These are phyloP conservation scores for Eimeria tenella DNA, from an alignment of 169 alveolate genomes.

Conservation along the genomic window DNA sequence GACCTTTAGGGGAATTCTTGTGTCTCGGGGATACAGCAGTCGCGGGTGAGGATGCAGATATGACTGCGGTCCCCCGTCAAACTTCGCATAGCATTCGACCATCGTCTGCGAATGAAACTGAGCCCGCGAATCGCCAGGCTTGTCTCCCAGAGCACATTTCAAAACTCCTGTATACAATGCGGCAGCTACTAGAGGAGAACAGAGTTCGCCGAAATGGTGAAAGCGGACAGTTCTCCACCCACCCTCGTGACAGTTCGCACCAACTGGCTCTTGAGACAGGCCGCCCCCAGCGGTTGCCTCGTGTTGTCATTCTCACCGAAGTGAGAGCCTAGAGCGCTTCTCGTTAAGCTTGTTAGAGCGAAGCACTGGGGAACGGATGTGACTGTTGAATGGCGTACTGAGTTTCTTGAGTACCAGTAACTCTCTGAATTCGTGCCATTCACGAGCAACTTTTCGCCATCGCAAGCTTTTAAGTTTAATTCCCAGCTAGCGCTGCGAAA, in stretches of 20 bases:
- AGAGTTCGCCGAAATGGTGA: not conserved
- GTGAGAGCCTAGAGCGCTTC: not conserved
- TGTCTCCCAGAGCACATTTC: conserved; percentile 40
- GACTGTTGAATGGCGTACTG: too few relatives aligned
- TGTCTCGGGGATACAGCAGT: not conserved
- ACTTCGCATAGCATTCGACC: not conserved
- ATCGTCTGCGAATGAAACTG: not conserved
- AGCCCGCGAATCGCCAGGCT: not conserved
- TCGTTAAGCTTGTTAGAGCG: too few relatives aligned
- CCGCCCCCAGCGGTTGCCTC: conserved; percentile 36
- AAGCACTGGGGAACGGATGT: too few relatives aligned
- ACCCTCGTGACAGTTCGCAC: not conserved
- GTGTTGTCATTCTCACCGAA: not conserved
- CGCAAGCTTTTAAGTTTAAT: not conserved
- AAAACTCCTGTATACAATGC: conserved; percentile 33
- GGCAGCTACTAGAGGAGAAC: not conserved
- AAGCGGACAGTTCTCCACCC: not conserved
- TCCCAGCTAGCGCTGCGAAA: not conserved
- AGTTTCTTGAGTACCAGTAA: not conserved
- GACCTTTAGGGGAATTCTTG: conserved; percentile 30
- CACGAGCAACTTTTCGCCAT: not conserved
- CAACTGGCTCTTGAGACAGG: not conserved
- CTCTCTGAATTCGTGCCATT: not conserved
- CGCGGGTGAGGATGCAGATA: not conserved
- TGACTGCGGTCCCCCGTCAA: not conserved